Evolutionary conservation across 179 eudicot species (phyloP).

Genomic region (Silene noctiflora): DNA sequence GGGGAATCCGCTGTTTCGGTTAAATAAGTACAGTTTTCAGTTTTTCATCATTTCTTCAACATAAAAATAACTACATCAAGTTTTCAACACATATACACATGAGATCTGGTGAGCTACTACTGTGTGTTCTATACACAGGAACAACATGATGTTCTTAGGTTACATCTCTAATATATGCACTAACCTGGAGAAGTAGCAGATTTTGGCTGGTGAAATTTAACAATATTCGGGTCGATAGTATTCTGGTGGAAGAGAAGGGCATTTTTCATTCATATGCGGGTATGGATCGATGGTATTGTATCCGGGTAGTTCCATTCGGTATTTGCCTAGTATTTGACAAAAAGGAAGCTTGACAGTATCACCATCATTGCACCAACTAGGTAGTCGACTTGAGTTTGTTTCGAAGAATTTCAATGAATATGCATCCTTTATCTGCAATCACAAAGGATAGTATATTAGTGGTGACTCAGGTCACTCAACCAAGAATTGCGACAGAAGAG

Average conservation of each 20-base stretch:
- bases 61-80: too few species aligned
- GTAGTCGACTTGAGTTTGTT: conserved; percentile 64
- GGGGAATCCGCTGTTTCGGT: too few species aligned
- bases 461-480: too few species aligned
- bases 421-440: conserved; percentile 88
- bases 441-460: background rate
- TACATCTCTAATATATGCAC: conserved; percentile 9
- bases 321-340: conserved; percentile 88
- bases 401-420: conserved; percentile 81
- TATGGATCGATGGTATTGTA: conserved; percentile 80
- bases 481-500: too few species aligned
- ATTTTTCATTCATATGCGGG: conserved; percentile 83
- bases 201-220: conserved; percentile 29
- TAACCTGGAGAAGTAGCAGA: background rate
- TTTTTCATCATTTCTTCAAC: too few species aligned
- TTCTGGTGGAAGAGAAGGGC: conserved; percentile 85
- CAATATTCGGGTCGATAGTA: conserved; percentile 61
- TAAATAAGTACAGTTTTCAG: too few species aligned
- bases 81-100: background rate
- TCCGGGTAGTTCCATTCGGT: conserved; percentile 87
- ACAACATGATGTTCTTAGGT: background rate
- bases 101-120: background rate
- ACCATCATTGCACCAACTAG: conserved; percentile 87
- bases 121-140: background rate
- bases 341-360: conserved; percentile 70